These are phyloP conservation scores for Cryptosporidium bovis DNA, from an alignment of 169 alveolate genomes.

Conservation along the genomic window DNA sequence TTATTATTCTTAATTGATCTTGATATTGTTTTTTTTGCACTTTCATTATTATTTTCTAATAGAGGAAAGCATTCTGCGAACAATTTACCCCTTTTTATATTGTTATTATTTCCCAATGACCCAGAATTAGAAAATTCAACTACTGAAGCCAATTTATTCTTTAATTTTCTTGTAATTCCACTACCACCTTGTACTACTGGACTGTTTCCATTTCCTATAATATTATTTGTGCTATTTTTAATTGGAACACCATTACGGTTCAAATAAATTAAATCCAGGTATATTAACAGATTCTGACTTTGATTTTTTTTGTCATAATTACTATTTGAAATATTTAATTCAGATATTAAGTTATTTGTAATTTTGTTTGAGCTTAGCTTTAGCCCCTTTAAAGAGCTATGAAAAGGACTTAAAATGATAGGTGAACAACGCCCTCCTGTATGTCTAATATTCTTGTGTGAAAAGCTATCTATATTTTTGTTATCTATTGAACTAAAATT, in stretches of 20 bases:
- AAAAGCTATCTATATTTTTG: neutral
- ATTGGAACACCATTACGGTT: conserved; percentile 9
- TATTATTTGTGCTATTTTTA: conserved; percentile 1
- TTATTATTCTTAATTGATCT: neutral
- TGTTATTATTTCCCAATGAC: neutral
- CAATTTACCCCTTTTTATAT: conserved; percentile 16
- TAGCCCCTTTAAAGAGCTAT: conserved; percentile 12
- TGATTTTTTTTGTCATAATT: conserved; percentile 15
- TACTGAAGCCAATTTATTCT: neutral
- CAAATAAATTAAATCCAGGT: conserved; percentile 19
- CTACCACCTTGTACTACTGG: neutral
- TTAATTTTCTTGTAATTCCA: conserved; percentile 4
- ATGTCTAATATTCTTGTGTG: neutral
- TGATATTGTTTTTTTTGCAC: neutral
- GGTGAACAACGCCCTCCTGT: neutral
- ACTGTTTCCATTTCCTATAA: too few relatives aligned
- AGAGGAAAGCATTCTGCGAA: conserved; percentile 40
- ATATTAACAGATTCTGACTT: neutral
- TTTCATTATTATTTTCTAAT: conserved; percentile 6
- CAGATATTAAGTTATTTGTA: neutral
- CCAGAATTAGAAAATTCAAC: neutral
- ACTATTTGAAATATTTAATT: neutral
- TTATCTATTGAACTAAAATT: neutral
- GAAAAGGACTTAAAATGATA: neutral
- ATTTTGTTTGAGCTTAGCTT: conserved; percentile 30